Evolutionary conservation across 2,329 filamentous ascomycete genomes (phyloP), one percentile per base, ranked within the genome.

Genomic region (Knufia petricola): DNA sequence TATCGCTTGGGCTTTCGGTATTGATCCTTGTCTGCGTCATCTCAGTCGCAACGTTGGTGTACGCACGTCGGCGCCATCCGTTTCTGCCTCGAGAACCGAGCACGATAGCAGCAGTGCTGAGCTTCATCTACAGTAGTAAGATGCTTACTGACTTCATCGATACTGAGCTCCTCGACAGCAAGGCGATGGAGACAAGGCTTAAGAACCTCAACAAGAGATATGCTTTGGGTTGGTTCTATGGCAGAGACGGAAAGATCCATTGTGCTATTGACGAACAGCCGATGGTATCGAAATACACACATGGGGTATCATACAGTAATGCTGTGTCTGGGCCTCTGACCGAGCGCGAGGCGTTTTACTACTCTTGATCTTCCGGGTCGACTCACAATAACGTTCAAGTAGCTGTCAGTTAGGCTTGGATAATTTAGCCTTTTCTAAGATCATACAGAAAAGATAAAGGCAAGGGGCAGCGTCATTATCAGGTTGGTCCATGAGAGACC

Each of bases 261-360:
- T 83, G 84, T 60, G 85, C 85, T 10, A 77, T 90, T 50, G 85
- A 90, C 60, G 75, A 87, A 66, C 85, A 89, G 68, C 81, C 84
- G 62, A 68, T 89, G 59, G 68, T 74, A 52, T 76, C 74, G 51
- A 67, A 64, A 50, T 89, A 87, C 63, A 79, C 76, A 62, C 81
- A 84, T 61, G 82, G 82, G 0, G 63, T 61, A 19, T 60, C 58
- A 38, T 64, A 64, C 52, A 55, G 55, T 12, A 53, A 54, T 55
- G 60, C 61, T 12, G 58, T 60, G 46, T 62, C 56, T 17, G 55
- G 52, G 4, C 56, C 56, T 15, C 13, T 46, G 41, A n/a, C n/a
- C 19, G 41, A 30, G n/a, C 41, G 15, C 17, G 24, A 44, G 41
- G 21, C 15, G 19, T 44, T 44, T 6, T 36, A 28, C 12, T 28